Base-by-base conservation (phyloP, 768 basidiomycete species). In the Calocera viscosa region DNA sequence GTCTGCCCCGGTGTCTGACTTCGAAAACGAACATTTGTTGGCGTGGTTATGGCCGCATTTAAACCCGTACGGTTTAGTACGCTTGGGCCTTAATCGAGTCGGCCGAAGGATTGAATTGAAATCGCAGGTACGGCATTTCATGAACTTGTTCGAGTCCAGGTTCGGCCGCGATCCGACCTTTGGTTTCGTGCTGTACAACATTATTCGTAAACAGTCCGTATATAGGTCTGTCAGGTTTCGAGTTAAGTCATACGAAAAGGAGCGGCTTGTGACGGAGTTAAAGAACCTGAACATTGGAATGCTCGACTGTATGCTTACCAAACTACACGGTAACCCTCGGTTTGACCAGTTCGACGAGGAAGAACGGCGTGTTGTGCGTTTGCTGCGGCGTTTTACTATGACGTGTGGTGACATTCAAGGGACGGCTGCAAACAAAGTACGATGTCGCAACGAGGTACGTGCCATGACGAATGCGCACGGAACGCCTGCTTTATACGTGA, bases 131-230 rank as follows among this genome's bases (percentile, higher is more conserved):
- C 73, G 73, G 32, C 76, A 80, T 69, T 65, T 77, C 2, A 72
- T 80, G 10, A 66, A 39, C 22, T 30, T 80, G 1, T 2, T 63
- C 1, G 78, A 81, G 66, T 63, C 67, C 0, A 68, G 71, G 0
- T 82, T 81, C 68, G 76, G 74, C 65, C 70, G 75, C 22, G 77
- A 81, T 68, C 70, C 74, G 53, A 79, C 77, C 1, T 82, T 81
- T 69, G 22, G 77, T 0, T 81, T 81, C 67, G 73, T 74, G 2
- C 77, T 69, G 0, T 79, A 81, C 49, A 81, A 80, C 69, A 76
- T 82, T 1, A 22, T 81, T 0, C 81, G 80, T 68, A 63, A 75
- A 1, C 68, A 76, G 0, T 39, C 53, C 14, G 64, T 76, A 2
- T 64, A 79, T 0, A 60, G 79, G 1, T 73, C 77, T 43, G 74